phyloP scores from a whole-genome alignment of 2,329 filamentous ascomycete species.

The Ceratocystis smalleyi region DNA sequence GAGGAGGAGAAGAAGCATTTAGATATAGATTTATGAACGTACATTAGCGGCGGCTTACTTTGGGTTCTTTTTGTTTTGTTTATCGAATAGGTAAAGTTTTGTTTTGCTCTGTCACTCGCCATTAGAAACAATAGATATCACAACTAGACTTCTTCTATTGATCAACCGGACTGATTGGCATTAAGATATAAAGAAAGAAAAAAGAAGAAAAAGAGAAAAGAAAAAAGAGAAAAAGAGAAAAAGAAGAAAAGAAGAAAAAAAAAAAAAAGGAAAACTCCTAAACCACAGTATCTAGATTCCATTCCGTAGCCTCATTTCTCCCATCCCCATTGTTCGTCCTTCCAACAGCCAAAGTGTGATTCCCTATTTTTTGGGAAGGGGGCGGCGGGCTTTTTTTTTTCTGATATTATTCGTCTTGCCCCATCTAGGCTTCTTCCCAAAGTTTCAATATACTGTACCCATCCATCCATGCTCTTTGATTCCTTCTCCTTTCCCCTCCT shows the following conservation, averaged over 20 bases:
- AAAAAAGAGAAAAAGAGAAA: not conserved
- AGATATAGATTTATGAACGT: not conserved
- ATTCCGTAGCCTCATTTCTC: not conserved
- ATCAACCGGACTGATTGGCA: not conserved
- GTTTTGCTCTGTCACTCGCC: not conserved
- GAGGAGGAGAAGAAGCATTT: not conserved
- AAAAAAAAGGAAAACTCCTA: conserved; percentile 6
- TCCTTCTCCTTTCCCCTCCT: not conserved
- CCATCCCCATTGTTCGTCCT: not conserved
- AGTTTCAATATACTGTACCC: not conserved
- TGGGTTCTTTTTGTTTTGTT: not conserved
- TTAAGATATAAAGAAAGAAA: not conserved
- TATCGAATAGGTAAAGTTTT: not conserved
- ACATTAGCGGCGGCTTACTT: not conserved
- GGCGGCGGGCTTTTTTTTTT: not conserved
- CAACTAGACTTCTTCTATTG: not conserved
- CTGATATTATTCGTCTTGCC: not conserved
- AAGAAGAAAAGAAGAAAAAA: not conserved
- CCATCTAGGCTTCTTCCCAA: not conserved
- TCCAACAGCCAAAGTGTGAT: not conserved
- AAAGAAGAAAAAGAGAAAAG: not conserved
- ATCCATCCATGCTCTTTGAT: not conserved
- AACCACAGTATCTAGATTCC: conserved; percentile 8
- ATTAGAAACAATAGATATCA: not conserved
- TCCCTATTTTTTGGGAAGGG: not conserved